These are phyloP conservation scores for Chenopodium formosanum DNA, from an alignment of 148 eudicot genomes.

Conservation along the genomic window DNA sequence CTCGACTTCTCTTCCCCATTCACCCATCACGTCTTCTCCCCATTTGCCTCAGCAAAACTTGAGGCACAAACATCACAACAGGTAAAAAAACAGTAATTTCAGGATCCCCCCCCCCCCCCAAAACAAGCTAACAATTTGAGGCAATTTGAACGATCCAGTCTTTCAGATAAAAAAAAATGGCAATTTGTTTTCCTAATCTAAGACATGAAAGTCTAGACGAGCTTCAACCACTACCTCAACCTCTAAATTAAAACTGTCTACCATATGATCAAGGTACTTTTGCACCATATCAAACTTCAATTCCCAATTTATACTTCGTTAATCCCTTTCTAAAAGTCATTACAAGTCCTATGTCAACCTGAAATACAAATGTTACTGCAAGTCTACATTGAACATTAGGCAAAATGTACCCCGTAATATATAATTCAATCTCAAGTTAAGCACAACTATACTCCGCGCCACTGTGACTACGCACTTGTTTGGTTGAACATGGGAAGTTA, in stretches of 20 bases:
- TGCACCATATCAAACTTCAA: neutral
- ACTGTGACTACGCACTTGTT: too few relatives aligned
- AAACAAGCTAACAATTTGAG: neutral
- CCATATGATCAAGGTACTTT: neutral
- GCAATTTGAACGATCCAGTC: neutral
- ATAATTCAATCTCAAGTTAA: neutral
- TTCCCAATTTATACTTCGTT: neutral
- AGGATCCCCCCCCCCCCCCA: neutral
- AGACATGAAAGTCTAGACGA: neutral
- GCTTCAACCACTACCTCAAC: too few relatives aligned
- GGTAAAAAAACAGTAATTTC: neutral
- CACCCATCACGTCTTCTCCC: neutral
- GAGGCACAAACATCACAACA: neutral
- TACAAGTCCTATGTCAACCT: neutral
- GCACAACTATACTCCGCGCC: too few relatives aligned
- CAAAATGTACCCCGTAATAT: neutral
- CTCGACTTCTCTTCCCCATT: neutral
- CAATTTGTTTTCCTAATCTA: neutral
- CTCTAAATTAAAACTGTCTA: too few relatives aligned
- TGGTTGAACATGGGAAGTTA: too few relatives aligned
- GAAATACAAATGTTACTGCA: neutral
- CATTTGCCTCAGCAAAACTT: neutral
- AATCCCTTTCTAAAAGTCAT: neutral
- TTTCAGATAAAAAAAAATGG: neutral
- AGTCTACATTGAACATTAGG: neutral